Conservation (phyloP, 78 protist genomes). For the Dictyostelium capitatum region DNA sequence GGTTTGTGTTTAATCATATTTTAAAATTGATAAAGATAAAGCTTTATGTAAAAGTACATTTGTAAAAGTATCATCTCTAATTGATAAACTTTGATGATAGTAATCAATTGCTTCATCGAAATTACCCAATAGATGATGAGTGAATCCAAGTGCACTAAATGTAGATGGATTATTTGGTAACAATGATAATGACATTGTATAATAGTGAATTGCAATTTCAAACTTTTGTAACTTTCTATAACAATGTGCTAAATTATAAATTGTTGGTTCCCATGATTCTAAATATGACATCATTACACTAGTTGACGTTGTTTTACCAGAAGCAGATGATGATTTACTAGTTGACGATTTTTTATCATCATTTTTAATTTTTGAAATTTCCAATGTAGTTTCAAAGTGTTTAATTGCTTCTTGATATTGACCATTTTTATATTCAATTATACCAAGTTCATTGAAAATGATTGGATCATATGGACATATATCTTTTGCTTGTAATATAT, state of each 20-base stretch:
- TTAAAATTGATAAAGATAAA: slow-evolving; percentile 48
- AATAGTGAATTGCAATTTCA: slow-evolving; percentile 32
- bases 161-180: slow-evolving; percentile 56
- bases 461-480: slow-evolving; percentile 80
- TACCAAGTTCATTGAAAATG: slow-evolving; percentile 79
- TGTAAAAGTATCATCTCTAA: slow-evolving; percentile 69
- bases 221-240: slow-evolving; percentile 55
- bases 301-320: background rate
- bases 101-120: slow-evolving; percentile 77
- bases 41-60: slow-evolving; percentile 64
- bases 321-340: background rate
- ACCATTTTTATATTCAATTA: slow-evolving; percentile 43
- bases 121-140: slow-evolving; percentile 65
- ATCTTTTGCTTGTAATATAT: slow-evolving; percentile 40
- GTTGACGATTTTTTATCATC: background rate
- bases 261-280: slow-evolving; percentile 73
- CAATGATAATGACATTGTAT: slow-evolving; percentile 24
- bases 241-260: slow-evolving; percentile 74
- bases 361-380: slow-evolving; percentile 19
- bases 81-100: slow-evolving; percentile 66
- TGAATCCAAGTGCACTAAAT: slow-evolving; percentile 49
- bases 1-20: slow-evolving; percentile 41
- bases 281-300: background rate
- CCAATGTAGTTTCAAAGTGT: slow-evolving; percentile 26
- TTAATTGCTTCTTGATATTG: slow-evolving; percentile 33